Conservation (phyloP, 2,329 filamentous ascomycete species). For the Myriosclerotinia curreyana region DNA sequence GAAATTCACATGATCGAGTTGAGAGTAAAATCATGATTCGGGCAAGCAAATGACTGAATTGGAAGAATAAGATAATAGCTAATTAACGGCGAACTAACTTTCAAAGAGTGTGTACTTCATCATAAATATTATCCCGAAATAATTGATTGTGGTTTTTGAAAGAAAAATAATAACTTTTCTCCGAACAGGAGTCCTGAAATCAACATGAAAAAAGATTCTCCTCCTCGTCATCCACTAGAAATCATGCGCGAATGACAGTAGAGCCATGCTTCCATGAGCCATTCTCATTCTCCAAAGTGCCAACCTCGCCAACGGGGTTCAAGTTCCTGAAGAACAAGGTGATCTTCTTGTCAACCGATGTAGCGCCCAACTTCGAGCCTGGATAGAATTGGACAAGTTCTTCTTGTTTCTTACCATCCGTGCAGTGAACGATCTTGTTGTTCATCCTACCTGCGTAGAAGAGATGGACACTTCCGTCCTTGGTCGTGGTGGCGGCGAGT, state of each 20-base stretch:
- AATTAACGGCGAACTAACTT: background rate
- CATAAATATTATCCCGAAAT: constrained; percentile 8
- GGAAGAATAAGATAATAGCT: background rate
- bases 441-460: background rate
- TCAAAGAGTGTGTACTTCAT: background rate
- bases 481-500: constrained; percentile 1
- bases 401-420: background rate
- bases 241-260: constrained; percentile 10
- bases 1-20: background rate
- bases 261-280: constrained; percentile 9
- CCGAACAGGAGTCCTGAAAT: constrained; percentile 6
- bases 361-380: constrained; percentile 17
- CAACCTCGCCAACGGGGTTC: constrained; percentile 15
- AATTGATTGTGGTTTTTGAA: constrained; percentile 1
- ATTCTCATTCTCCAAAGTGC: background rate
- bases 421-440: constrained; percentile 5
- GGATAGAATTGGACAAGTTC: constrained; percentile 12
- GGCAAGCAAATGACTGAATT: constrained; percentile 9
- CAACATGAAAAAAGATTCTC: background rate
- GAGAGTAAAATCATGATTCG: background rate
- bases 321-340: constrained; percentile 20
- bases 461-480: constrained; percentile 9
- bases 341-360: constrained; percentile 14
- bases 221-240: background rate
- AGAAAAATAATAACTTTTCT: background rate